Evolutionary conservation across 179 eudicot species (phyloP).

Genomic region (Beta corolliflora): DNA sequence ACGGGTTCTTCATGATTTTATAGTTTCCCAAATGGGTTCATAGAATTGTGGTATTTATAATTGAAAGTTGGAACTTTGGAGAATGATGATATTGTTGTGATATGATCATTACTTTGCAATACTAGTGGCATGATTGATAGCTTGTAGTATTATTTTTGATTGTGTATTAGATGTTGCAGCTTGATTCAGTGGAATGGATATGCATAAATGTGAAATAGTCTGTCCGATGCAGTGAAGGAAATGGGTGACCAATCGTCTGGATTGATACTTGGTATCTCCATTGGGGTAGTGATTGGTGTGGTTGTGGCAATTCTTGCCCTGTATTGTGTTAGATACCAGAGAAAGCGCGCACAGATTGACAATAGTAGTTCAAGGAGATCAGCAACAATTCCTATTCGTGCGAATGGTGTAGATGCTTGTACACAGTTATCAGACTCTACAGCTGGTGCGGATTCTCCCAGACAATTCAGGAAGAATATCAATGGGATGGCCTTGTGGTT

Average conservation of each 20-base stretch:
- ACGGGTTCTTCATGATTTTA: background rate
- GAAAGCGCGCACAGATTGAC: constrained; percentile 62
- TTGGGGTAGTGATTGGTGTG: constrained; percentile 88
- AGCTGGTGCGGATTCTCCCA: constrained; percentile 76
- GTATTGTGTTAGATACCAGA: constrained; percentile 64
- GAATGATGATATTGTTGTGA: background rate
- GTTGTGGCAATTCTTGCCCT: constrained; percentile 62
- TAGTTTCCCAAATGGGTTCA: background rate
- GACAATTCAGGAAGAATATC: constrained; percentile 31
- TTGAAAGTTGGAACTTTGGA: background rate
- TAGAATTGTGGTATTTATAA: background rate
- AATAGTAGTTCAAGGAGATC: constrained; percentile 80
- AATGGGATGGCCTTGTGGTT: constrained; percentile 61
- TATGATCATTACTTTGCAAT: background rate
- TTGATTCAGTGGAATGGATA: constrained; percentile 40
- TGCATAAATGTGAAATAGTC: constrained; percentile 25
- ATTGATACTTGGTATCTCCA: constrained; percentile 81
- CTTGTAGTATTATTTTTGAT: background rate
- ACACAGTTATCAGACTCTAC: constrained; percentile 82
- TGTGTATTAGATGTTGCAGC: constrained; percentile 35
- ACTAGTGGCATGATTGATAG: background rate
- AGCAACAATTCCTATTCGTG: constrained; percentile 70
- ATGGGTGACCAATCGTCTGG: constrained; percentile 70
- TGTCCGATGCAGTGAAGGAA: constrained; percentile 25
- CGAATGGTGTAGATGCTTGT: constrained; percentile 77